Percentiles rank a stretch among this genome's conserved stretches.
These are phyloP conservation scores for Yamagishiella unicocca DNA, from an alignment of 139 green algal species.

Conservation along the genomic window DNA sequence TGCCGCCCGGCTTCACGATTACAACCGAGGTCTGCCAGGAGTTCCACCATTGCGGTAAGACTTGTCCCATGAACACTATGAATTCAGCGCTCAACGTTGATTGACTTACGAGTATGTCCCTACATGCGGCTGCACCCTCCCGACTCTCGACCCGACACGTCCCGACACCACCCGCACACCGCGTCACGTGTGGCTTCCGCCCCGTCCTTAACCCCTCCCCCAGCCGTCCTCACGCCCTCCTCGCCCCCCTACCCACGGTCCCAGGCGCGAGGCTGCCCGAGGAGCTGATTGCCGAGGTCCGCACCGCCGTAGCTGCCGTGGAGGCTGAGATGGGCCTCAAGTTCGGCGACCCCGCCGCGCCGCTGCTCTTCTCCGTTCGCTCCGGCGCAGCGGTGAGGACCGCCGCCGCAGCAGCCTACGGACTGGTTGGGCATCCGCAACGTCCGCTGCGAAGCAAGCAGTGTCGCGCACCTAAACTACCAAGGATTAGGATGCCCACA, in stretches of 20 bases:
- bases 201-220: no score
- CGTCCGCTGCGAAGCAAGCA: no score
- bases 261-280: slow-evolving; percentile 73
- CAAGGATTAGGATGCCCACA: no score
- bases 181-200: no score
- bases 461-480: no score
- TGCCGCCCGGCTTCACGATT: slow-evolving; percentile 92
- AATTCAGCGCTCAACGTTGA: no score
- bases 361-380: slow-evolving; percentile 89
- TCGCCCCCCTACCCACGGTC: neutral
- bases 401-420: no score
- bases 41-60: slow-evolving; percentile 68
- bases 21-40: slow-evolving; percentile 85
- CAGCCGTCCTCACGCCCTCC: neutral
- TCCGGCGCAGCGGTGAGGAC: slow-evolving; percentile 83
- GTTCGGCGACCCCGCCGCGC: slow-evolving; percentile 80
- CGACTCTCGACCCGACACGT: no score
- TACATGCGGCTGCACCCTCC: no score
- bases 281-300: slow-evolving; percentile 79
- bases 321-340: slow-evolving; percentile 77
- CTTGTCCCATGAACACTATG: neutral
- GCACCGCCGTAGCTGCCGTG: slow-evolving; percentile 65
- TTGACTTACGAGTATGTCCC: no score
- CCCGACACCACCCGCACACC: neutral
- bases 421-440: no score